Evolutionary conservation across 31 red algal genomes (phyloP).

Genomic region (Endocladia muricata): DNA sequence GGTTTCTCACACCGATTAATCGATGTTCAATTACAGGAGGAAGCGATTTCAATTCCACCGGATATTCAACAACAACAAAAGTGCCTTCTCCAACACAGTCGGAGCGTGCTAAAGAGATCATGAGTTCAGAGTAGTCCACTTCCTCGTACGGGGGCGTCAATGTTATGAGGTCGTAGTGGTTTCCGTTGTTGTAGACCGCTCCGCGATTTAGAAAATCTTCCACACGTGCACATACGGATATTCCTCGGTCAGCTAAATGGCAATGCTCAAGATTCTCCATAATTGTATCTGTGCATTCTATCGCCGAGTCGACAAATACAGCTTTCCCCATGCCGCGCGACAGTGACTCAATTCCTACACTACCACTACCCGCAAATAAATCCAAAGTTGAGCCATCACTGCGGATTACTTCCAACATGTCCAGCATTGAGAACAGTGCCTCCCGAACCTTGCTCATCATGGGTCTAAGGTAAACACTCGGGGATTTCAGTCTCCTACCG

Average conservation of each 20-base stretch:
- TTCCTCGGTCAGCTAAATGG: constrained; percentile 44
- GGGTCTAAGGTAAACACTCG: constrained; percentile 88
- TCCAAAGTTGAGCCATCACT: constrained; percentile 61
- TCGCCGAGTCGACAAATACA: constrained; percentile 86
- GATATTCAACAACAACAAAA: constrained; percentile 96
- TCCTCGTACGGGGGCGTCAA: constrained; percentile 99
- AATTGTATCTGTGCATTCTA: constrained; percentile 59
- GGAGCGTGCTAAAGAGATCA: constrained; percentile 58
- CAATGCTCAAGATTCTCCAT: constrained; percentile 63
- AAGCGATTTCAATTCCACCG: constrained; percentile 73
- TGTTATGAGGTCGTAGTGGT: constrained; percentile 67
- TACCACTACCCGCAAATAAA: constrained; percentile 85
- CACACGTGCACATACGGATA: constrained; percentile 51
- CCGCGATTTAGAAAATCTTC: constrained; percentile 48
- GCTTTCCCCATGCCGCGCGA: constrained; percentile 63
- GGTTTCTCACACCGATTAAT: constrained; percentile 88
- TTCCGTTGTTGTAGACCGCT: constrained; percentile 5
- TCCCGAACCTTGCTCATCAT: constrained; percentile 98
- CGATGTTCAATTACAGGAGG: constrained; percentile 70
- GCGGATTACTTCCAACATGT: constrained; percentile 55
- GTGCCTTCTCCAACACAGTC: constrained; percentile 83
- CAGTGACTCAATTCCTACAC: constrained; percentile 91
- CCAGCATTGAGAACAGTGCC: constrained; percentile 89
- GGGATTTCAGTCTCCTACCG: constrained; percentile 76
- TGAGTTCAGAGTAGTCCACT: constrained; percentile 83